Percentiles rank a stretch among this genome's conserved stretches.
Evolutionary conservation across 2,329 filamentous ascomycete species (phyloP).

Genomic region (Venturia effusa): DNA sequence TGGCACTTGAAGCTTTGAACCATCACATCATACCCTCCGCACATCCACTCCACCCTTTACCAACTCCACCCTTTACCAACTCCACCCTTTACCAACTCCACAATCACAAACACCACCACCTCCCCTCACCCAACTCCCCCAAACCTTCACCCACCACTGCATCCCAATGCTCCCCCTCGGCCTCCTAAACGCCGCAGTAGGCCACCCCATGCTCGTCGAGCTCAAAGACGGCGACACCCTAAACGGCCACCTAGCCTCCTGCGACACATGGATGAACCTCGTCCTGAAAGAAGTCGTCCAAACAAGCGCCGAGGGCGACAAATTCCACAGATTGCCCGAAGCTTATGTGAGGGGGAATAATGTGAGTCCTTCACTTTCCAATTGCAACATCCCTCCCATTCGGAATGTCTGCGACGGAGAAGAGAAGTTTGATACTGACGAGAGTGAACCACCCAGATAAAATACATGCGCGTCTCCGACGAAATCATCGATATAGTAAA

Average conservation of each 20-base stretch:
- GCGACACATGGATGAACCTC: conserved; percentile 99
- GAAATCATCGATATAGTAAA: conserved; percentile 92
- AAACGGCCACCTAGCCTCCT: conserved; percentile 90
- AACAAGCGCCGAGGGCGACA: conserved; percentile 89
- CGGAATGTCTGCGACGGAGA: too few relatives aligned
- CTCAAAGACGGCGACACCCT: conserved; percentile 96
- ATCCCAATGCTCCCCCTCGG: conserved; percentile 51
- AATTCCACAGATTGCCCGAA: conserved; percentile 83
- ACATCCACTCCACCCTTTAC: too few relatives aligned
- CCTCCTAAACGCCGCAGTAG: conserved; percentile 88
- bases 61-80: too few relatives aligned
- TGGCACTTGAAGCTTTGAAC: not conserved
- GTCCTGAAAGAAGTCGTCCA: conserved; percentile 95
- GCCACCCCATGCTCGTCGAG: conserved; percentile 95
- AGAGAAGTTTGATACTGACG: too few relatives aligned
- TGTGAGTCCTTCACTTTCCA: conserved; percentile 35
- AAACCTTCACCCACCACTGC: not conserved
- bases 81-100: too few relatives aligned
- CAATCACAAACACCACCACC: not conserved
- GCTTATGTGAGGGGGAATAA: conserved; percentile 97
- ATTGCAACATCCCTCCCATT: not conserved
- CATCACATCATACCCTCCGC: too few relatives aligned
- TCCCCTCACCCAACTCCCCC: not conserved
- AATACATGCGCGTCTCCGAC: conserved; percentile 92
- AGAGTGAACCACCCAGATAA: conserved; percentile 55